Evolutionary conservation across 495 filamentous ascomycete genomes (phyloP).

Genomic region (Hypomontagnella submonticulosa): DNA sequence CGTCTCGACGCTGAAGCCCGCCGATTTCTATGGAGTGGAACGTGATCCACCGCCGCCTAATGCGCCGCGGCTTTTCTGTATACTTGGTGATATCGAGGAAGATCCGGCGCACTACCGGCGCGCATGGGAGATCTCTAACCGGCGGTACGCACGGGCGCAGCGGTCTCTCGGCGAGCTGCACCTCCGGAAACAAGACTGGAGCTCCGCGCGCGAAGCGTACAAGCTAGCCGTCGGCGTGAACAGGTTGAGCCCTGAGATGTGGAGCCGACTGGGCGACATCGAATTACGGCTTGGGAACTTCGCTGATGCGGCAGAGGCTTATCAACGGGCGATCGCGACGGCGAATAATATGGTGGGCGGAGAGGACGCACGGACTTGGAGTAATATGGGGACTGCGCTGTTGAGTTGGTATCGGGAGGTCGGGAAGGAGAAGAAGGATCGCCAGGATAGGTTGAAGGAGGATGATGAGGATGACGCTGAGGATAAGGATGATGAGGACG

Average conservation of each 20-base stretch:
- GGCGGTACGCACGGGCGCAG: slow-evolving; percentile 86
- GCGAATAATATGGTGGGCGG: slow-evolving; percentile 74
- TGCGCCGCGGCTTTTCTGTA: slow-evolving; percentile 90
- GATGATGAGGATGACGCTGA: slow-evolving; percentile 40
- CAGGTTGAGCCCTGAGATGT: slow-evolving; percentile 79
- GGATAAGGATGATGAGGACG: slow-evolving; percentile 25
- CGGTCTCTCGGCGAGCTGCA: slow-evolving; percentile 84
- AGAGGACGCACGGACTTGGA: slow-evolving; percentile 91
- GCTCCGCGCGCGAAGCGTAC: slow-evolving; percentile 82
- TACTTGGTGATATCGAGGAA: slow-evolving; percentile 88
- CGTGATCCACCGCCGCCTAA: slow-evolving; percentile 77
- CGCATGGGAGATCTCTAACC: slow-evolving; percentile 86
- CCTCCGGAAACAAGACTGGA: slow-evolving; percentile 69
- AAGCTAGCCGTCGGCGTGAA: slow-evolving; percentile 78
- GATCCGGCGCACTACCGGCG: slow-evolving; percentile 78
- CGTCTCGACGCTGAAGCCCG: slow-evolving; percentile 61
- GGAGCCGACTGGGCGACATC: slow-evolving; percentile 92
- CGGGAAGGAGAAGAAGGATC: slow-evolving; percentile 51
- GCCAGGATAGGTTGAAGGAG: slow-evolving; percentile 31
- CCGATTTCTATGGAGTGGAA: slow-evolving; percentile 67
- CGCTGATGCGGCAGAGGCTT: slow-evolving; percentile 85
- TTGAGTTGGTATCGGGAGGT: slow-evolving; percentile 56
- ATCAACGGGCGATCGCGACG: slow-evolving; percentile 72
- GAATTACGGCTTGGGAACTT: slow-evolving; percentile 80
- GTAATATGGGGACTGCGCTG: slow-evolving; percentile 88